phyloP scores from a whole-genome alignment of 1,139 yeast genomes.

The Spencermartinsiella ligniputridi region DNA sequence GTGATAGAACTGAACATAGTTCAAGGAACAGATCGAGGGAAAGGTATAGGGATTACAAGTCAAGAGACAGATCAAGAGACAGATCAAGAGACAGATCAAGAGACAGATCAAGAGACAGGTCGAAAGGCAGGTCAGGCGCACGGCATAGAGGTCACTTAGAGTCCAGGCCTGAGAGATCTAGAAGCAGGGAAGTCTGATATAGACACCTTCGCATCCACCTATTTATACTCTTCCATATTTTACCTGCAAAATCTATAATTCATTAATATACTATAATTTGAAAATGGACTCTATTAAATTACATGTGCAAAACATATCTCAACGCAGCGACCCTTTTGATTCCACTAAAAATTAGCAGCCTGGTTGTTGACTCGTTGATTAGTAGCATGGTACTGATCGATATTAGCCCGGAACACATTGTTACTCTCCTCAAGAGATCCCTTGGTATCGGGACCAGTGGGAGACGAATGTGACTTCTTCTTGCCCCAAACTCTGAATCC shows the following conservation, averaged over 20 bases:
- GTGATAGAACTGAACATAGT: neutral
- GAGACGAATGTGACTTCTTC: constrained; percentile 11
- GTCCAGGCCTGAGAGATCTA: too few species aligned
- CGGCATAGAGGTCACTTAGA: too few species aligned
- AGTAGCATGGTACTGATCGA: constrained; percentile 36
- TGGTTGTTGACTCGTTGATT: constrained; percentile 25
- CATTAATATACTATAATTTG: too few species aligned
- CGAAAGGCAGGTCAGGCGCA: too few species aligned
- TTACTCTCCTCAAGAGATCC: constrained; percentile 26
- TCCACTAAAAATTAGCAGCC: constrained; percentile 33
- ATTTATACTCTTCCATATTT: too few species aligned
- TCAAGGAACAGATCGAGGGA: too few species aligned
- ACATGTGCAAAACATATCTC: constrained; percentile 1
- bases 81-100: constrained; percentile 6
- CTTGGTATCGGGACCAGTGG: constrained; percentile 15
- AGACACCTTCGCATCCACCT: too few species aligned
- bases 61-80: constrained; percentile 5
- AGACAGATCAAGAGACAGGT: too few species aligned
- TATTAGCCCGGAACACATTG: constrained; percentile 36
- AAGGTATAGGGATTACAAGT: too few species aligned
- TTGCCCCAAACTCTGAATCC: constrained; percentile 26
- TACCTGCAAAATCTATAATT: too few species aligned
- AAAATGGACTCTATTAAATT: neutral
- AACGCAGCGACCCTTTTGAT: too few species aligned
- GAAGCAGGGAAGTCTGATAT: too few species aligned